A percentile compares a stretch with the other conserved stretches of the same genome.
phyloP scores from a whole-genome alignment of 2,329 filamentous ascomycete species.

The Xylaria sp. region DNA sequence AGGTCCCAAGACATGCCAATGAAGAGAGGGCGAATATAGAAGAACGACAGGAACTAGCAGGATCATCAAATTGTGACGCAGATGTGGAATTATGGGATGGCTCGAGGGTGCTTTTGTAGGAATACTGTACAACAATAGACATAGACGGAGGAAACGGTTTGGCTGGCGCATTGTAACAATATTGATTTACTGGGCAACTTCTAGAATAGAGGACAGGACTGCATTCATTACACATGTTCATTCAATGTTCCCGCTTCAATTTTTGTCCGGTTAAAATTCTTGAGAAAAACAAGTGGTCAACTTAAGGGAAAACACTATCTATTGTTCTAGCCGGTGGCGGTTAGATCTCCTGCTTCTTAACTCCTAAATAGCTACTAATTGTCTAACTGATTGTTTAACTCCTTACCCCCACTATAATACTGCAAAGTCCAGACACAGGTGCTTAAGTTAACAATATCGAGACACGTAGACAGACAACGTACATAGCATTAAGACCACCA shows the following conservation, averaged over 20 bases:
- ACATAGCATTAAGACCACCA: not conserved
- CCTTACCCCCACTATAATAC: not conserved
- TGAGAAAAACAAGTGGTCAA: not conserved
- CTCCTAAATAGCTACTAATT: not conserved
- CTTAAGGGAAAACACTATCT: not conserved
- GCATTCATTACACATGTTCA: not conserved
- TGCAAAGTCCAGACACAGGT: not conserved
- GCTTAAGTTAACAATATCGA: not conserved
- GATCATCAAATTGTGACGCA: not conserved
- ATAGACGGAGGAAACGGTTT: not conserved
- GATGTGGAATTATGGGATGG: not conserved
- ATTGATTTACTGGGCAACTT: not conserved
- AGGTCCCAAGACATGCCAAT: not conserved
- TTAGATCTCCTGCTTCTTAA: not conserved
- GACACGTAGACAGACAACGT: too few relatives aligned
- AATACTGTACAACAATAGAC: constrained; percentile 18
- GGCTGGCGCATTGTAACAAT: not conserved
- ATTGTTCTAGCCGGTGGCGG: not conserved
- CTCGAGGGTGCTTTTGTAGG: too few relatives aligned
- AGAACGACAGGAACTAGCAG: too few relatives aligned
- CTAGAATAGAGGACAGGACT: not conserved
- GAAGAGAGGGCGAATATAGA: not conserved
- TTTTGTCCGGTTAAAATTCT: too few relatives aligned
- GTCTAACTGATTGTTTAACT: not conserved
- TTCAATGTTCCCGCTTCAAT: not conserved